These are phyloP conservation scores for Ascochyta koolunga DNA, from an alignment of 2,329 filamentous ascomycete species.

Conservation along the genomic window DNA sequence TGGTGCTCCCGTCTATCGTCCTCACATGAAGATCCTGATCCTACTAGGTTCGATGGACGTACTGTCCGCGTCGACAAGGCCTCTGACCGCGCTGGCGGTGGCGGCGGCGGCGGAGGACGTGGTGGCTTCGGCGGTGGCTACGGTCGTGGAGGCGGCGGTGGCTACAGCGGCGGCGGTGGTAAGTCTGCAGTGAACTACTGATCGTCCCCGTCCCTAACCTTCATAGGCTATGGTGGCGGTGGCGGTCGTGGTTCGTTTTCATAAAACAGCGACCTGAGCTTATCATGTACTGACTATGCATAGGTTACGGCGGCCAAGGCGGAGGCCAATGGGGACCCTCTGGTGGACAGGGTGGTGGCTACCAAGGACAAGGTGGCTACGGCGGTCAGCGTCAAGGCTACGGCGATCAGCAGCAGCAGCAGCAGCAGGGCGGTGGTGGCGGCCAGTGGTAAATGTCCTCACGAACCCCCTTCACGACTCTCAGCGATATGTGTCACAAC, in stretches of 20 bases:
- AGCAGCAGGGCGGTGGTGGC: constrained; percentile 38
- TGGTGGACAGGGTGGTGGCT: constrained; percentile 31
- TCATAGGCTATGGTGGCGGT: constrained; percentile 27
- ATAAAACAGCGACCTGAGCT: neutral
- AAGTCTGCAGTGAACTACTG: constrained; percentile 1
- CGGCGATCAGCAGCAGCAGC: constrained; percentile 38
- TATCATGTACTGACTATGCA: constrained; percentile 7
- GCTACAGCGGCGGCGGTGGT: constrained; percentile 33
- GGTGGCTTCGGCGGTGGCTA: constrained; percentile 42
- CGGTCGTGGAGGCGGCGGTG: constrained; percentile 36
- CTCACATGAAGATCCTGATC: constrained; percentile 19
- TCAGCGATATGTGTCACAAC: constrained; percentile 21
- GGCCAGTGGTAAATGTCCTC: constrained; percentile 42
- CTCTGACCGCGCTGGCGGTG: constrained; percentile 72
- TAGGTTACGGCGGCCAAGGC: constrained; percentile 33
- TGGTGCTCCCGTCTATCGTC: constrained; percentile 48
- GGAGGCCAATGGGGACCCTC: constrained; percentile 36
- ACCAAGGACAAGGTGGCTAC: constrained; percentile 39
- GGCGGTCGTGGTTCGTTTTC: constrained; percentile 26
- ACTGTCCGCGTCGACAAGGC: constrained; percentile 95
- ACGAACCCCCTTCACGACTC: constrained; percentile 9
- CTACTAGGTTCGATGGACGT: constrained; percentile 83
- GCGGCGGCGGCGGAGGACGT: constrained; percentile 48
- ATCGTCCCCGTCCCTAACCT: constrained; percentile 7
- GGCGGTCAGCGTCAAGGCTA: constrained; percentile 35